A percentile compares a stretch with the other conserved stretches of the same genome.
phyloP scores from a whole-genome alignment of 805 yeast species.

The Yarrowia alimentaria region DNA sequence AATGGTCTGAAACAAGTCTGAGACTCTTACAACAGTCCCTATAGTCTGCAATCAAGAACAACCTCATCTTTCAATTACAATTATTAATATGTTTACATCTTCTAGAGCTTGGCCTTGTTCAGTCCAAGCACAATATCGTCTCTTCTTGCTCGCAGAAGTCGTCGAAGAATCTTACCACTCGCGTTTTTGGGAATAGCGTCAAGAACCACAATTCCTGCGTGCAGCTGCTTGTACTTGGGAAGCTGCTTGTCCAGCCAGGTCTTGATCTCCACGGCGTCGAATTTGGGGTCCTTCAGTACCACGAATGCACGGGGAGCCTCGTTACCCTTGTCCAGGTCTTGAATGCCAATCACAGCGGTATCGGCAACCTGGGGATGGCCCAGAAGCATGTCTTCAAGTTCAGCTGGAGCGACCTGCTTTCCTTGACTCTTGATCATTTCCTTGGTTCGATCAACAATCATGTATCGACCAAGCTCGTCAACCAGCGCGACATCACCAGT shows the following conservation, averaged over 20 bases:
- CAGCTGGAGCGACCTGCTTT: constrained; percentile 37
- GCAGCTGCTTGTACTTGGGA: constrained; percentile 36
- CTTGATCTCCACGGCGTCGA: constrained; percentile 27
- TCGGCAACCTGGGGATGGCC: constrained; percentile 34
- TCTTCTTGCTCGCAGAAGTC: constrained; percentile 65
- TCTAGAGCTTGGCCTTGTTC: constrained; percentile 22
- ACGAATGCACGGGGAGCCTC: constrained; percentile 36
- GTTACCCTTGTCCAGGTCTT: constrained; percentile 39
- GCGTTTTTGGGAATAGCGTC: constrained; percentile 87
- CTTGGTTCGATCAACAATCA: constrained; percentile 60
- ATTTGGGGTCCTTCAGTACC: constrained; percentile 29
- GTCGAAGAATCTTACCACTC: constrained; percentile 89
- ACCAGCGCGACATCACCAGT: constrained; percentile 57
- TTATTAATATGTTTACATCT: background rate
- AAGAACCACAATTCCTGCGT: constrained; percentile 55
- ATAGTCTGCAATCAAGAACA: too few species aligned
- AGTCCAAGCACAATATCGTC: constrained; percentile 32
- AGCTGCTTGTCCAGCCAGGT: constrained; percentile 35
- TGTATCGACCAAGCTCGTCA: constrained; percentile 42
- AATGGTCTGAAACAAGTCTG: too few species aligned
- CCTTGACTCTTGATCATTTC: constrained; percentile 57
- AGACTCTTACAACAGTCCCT: too few species aligned
- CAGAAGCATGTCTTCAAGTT: constrained; percentile 33
- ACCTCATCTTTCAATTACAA: background rate
- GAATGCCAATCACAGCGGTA: constrained; percentile 34